These are phyloP conservation scores for Leptographium wingfieldii DNA, from an alignment of 2,329 filamentous ascomycete species.

Conservation along the genomic window DNA sequence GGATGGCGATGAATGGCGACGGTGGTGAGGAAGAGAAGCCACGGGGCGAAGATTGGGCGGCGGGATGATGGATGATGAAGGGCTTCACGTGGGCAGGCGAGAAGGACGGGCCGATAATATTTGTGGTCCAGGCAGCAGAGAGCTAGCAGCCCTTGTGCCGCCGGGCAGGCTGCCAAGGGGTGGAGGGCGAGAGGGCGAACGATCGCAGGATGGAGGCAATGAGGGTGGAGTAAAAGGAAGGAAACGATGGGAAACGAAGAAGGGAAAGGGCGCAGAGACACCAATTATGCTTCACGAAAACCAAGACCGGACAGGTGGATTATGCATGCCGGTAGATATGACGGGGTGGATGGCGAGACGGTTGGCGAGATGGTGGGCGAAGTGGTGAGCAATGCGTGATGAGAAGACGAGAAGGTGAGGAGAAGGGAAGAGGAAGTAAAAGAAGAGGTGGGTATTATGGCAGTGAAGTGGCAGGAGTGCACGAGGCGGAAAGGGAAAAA, in stretches of 20 bases:
- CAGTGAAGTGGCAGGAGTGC: not conserved
- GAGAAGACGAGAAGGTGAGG: not conserved
- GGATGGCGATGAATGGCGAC: not conserved
- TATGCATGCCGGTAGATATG: not conserved
- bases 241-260: not conserved
- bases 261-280: not conserved
- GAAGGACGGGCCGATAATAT: constrained; percentile 3
- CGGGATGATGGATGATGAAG: not conserved
- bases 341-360: not conserved
- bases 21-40: not conserved
- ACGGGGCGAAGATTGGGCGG: not conserved
- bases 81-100: not conserved
- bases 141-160: not conserved
- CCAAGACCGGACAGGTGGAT: not conserved
- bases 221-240: not conserved
- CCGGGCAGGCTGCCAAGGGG: not conserved
- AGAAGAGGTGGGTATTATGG: not conserved
- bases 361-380: not conserved
- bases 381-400: not conserved
- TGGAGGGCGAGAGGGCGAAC: not conserved
- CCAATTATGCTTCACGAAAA: not conserved
- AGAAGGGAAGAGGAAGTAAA: not conserved
- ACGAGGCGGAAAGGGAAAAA: not conserved
- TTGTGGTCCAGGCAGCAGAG: not conserved
- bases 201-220: not conserved